Evolutionary conservation across 805 yeast genomes (phyloP).

Genomic region (Candida sphagnicola): DNA sequence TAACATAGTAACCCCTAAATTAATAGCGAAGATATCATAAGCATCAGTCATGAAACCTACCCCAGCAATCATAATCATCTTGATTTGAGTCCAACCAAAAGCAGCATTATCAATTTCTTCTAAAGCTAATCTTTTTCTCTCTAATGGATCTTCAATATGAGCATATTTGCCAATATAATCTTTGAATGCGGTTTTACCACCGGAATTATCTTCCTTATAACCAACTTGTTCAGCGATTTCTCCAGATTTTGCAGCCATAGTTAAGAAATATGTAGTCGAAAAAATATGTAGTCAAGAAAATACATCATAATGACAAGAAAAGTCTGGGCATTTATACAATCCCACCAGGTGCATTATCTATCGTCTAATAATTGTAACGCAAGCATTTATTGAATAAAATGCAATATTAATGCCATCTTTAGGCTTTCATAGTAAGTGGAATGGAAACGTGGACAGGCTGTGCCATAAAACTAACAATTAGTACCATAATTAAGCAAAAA

Average conservation of each 20-base stretch:
- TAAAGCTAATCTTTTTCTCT: slow-evolving; percentile 81
- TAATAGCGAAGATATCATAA: slow-evolving; percentile 88
- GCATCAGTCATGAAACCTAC: slow-evolving; percentile 93
- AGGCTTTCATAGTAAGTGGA: no score
- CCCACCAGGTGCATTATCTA: no score
- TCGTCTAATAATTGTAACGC: no score
- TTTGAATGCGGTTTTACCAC: slow-evolving; percentile 87
- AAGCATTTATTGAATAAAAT: no score
- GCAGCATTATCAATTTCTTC: slow-evolving; percentile 77
- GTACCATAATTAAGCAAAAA: no score
- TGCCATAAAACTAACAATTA: no score
- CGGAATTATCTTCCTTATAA: slow-evolving; percentile 23
- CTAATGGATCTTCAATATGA: slow-evolving; percentile 78
- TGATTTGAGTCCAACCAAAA: slow-evolving; percentile 79
- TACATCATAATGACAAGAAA: no score
- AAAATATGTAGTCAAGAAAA: no score
- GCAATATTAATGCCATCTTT: no score
- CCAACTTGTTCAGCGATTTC: slow-evolving; percentile 1
- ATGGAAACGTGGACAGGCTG: no score
- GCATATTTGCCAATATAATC: slow-evolving; percentile 77
- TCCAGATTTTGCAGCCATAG: not conserved
- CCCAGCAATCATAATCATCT: slow-evolving; percentile 82
- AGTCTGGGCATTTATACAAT: no score
- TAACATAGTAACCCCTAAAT: slow-evolving; percentile 77
- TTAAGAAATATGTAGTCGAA: no score